These are phyloP conservation scores for Saccharomyces paradoxus DNA, from an alignment of 805 yeast species.

Conservation along the genomic window DNA sequence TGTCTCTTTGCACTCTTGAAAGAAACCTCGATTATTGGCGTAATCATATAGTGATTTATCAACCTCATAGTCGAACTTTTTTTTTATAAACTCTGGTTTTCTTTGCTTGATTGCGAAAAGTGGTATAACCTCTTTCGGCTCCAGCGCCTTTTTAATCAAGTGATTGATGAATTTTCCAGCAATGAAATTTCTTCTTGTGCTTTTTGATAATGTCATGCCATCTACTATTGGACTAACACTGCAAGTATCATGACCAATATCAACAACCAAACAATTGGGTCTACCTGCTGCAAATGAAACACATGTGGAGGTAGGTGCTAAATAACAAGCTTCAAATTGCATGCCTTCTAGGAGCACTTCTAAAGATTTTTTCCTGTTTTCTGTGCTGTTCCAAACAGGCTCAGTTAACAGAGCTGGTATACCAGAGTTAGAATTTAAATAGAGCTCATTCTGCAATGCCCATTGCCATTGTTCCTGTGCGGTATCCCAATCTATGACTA, in stretches of 20 bases:
- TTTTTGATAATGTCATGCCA: constrained; percentile 66
- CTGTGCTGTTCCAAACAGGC: constrained; percentile 72
- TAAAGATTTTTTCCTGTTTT: constrained; percentile 59
- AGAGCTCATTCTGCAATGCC: constrained; percentile 44
- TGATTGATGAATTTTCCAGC: constrained; percentile 57
- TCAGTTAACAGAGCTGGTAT: constrained; percentile 73
- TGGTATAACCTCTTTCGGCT: constrained; percentile 30
- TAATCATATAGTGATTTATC: constrained; percentile 48
- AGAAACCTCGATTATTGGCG: constrained; percentile 43
- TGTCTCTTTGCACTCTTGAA: constrained; percentile 72
- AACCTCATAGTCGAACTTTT: constrained; percentile 19
- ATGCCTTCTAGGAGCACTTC: constrained; percentile 64
- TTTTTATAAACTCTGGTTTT: constrained; percentile 25
- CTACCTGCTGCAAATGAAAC: constrained; percentile 83
- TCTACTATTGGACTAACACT: constrained; percentile 79
- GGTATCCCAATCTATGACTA: constrained; percentile 79
- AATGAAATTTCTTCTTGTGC: constrained; percentile 60
- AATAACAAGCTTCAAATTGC: constrained; percentile 70
- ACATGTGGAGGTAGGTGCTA: constrained; percentile 80
- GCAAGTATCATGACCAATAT: constrained; percentile 69
- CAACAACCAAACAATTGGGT: constrained; percentile 79
- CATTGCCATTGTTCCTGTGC: constrained; percentile 66
- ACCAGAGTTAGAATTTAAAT: constrained; percentile 35
- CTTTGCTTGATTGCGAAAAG: constrained; percentile 27
- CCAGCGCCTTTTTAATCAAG: constrained; percentile 23